These are phyloP conservation scores for Neurospora sp. DNA, from an alignment of 495 filamentous ascomycete genomes.

Conservation along the genomic window DNA sequence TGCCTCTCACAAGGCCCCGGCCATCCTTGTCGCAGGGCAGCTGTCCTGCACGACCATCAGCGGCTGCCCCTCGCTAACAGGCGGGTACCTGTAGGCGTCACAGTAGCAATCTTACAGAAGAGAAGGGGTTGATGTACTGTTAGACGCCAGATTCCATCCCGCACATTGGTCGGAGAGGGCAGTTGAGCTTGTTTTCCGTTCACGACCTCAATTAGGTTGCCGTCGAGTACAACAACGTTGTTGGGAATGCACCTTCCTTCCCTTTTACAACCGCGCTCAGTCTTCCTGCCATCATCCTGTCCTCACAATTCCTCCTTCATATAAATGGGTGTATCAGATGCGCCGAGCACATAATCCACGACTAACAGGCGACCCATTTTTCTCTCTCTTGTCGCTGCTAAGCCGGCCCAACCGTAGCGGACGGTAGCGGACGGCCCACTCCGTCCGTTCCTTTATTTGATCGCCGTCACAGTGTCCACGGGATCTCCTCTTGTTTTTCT, in stretches of 20 bases:
- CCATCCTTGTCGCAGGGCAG: not conserved
- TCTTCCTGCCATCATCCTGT: not conserved
- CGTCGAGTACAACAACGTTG: not conserved
- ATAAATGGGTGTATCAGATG: not conserved
- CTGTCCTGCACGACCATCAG: not conserved
- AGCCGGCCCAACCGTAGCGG: not conserved
- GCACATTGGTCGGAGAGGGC: not conserved
- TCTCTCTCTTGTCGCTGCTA: not conserved
- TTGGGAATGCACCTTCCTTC: not conserved
- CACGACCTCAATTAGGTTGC: not conserved
- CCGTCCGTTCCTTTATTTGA: not conserved
- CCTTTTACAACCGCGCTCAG: not conserved
- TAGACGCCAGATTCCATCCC: not conserved
- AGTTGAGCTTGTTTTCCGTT: not conserved
- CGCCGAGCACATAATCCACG: not conserved
- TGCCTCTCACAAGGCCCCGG: not conserved
- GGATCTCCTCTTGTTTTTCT: not conserved
- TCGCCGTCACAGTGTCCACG: not conserved
- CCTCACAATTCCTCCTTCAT: not conserved
- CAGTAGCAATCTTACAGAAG: not conserved
- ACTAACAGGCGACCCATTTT: not conserved
- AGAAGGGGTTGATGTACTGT: not conserved
- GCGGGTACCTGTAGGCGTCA: not conserved
- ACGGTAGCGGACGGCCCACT: not conserved
- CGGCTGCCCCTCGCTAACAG: not conserved